Evolutionary conservation across 345 rosid genomes (phyloP), one percentile per base, ranked within the genome.

Genomic region (Linum usitatissimum): DNA sequence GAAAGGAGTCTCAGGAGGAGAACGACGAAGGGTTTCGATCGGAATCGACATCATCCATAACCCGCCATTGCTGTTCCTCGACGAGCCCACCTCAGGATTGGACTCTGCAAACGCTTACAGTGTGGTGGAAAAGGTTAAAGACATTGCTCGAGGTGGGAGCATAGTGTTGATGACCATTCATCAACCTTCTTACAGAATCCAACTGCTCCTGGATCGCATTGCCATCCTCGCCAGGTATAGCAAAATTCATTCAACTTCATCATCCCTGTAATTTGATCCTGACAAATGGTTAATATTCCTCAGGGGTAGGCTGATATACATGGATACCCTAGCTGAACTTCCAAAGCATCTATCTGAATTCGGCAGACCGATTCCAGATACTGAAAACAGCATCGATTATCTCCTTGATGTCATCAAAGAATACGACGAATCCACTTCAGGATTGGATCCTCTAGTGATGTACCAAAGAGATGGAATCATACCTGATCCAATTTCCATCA

Each of bases 61-160:
- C 62, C 96, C 96, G 13, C 73, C 86, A 0, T 55, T 91, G 70
- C 66, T 91, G 70, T 91, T 91, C 65, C 95, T 91, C 0, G 95
- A 91, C 31, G 96, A 91, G 68, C 95, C 98, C 40, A 91, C 98
- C 23, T 88, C 96, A 6, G 96, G 96, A 55, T 80, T 88, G 39
- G 96, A 91, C 74, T 91, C 98, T 23, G 79, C 88, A 0, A 83
- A 86, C 51, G 95, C 95, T 31, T 83, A 76, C 69, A 85, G 88
- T 68, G 98, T 91, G 18, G 98, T 84, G 53, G 90, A 91, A 42
- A 85, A 83, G 76, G 83, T 91, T 20, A 88, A 91, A 75, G 86
- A 72, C 60, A 91, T 91, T 10, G 95, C 96, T 15, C 66, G 57
- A 60, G 73, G 86, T 5, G 96, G 92, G 3, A 88, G 95, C 71